Percentiles rank a stretch among this genome's conserved stretches.
These are phyloP conservation scores for Amaranthus palmeri DNA, from an alignment of 148 eudicot species.

Conservation along the genomic window DNA sequence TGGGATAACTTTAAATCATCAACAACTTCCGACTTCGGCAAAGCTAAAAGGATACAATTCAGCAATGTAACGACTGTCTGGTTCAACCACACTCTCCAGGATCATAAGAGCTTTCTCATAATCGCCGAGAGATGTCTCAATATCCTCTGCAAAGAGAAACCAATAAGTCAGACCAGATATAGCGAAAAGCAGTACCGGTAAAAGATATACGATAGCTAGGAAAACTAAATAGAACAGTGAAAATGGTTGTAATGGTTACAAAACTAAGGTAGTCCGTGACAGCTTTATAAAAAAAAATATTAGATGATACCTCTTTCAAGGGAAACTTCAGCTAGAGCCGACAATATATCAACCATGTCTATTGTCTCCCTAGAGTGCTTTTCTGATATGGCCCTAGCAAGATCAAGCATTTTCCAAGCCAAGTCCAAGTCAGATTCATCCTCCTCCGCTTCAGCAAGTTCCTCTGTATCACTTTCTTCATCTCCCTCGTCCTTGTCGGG, in stretches of 20 bases:
- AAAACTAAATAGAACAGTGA: not conserved
- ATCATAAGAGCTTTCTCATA: slow-evolving; percentile 75
- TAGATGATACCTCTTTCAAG: slow-evolving; percentile 72
- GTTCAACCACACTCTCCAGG: slow-evolving; percentile 82
- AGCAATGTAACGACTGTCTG: slow-evolving; percentile 75
- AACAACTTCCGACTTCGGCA: not conserved
- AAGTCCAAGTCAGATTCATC: slow-evolving; percentile 93
- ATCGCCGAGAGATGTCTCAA: slow-evolving; percentile 87
- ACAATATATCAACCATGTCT: slow-evolving; percentile 83
- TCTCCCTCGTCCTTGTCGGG: slow-evolving; percentile 43
- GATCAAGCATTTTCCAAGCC: slow-evolving; percentile 98
- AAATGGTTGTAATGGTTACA: not conserved
- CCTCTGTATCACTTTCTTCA: slow-evolving; percentile 69
- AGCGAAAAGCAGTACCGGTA: not conserved
- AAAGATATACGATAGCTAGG: not conserved
- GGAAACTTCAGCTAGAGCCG: slow-evolving; percentile 90
- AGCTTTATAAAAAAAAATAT: not conserved
- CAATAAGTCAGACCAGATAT: slow-evolving; percentile 4
- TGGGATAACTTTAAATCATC: not conserved
- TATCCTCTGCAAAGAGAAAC: slow-evolving; percentile 60
- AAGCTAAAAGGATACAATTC: slow-evolving; percentile 73
- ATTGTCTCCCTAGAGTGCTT: slow-evolving; percentile 64
- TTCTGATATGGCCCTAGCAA: slow-evolving; percentile 88
- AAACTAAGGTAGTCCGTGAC: not conserved
- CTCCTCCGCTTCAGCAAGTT: slow-evolving; percentile 67